Base-by-base conservation (phyloP, 495 filamentous ascomycete species). In the Staphylotrichum longicolle region DNA sequence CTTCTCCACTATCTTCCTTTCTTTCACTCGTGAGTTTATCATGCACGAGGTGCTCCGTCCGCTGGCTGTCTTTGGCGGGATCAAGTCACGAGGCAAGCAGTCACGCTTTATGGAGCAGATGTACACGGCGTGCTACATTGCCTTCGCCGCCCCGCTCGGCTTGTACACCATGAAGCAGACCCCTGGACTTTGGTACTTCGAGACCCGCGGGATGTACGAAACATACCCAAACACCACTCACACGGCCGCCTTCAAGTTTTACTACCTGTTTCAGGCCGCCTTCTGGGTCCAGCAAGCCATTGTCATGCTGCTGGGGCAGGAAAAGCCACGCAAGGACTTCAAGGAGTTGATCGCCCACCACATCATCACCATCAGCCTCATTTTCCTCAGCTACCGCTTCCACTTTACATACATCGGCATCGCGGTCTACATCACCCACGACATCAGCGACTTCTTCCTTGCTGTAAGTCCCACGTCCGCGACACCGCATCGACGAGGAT, bases 271-370 rank as follows among this genome's bases (percentile, higher is more conserved):
- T 65, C 89, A 98, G 77, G 94, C 91, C 35, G 88, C 89, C 59
- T 98, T 96, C 77, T 98, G 94, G 94, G 83, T 87, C 5, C 95
- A 98, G 78, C 94, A 98, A 78, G 89, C 87, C n/a, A 89, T 98
- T 60, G 94, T 98, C 15, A 79, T 97, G 53, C 60, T 91, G 61
- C 78, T 98, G 54, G 88, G 89, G 73, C 83, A 96, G 75, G 94
- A 98, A 81, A 95, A 96, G 79, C 93, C 89, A 15, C 81, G 94
- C 10, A 97, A 96, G 78, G 94, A 98, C 70, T 98, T 92, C 74
- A 91, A 88, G 75, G 94, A 98, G 80, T 82, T 98, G 53, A 91
- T 98, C 33, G 86, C 85, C 41, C 94, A 98, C 72, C 94, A 98
- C 70, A 88, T 98, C 65, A 89, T 98, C 67, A 95, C 91, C 11